These are phyloP conservation scores for Bruguiera parviflora DNA, from an alignment of 345 rosid species.

Conservation along the genomic window DNA sequence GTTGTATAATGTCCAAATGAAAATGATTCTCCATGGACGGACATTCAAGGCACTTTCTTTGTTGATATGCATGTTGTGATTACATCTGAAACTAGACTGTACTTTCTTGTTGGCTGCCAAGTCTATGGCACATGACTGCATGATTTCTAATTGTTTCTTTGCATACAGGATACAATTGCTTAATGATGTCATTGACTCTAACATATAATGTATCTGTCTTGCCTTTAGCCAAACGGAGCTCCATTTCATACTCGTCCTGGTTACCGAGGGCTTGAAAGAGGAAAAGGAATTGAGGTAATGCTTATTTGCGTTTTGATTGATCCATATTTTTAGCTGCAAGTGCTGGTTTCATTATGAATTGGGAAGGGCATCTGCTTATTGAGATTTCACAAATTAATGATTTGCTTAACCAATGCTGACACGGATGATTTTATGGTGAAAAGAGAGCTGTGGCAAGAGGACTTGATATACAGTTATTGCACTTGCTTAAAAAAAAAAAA, in stretches of 20 bases:
- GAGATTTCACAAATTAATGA: background rate
- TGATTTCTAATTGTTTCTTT: background rate
- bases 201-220: background rate
- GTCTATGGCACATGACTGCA: background rate
- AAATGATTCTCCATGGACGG: too few relatives aligned
- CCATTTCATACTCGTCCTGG: constrained; percentile 52
- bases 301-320: background rate
- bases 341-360: background rate
- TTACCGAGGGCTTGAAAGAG: constrained; percentile 75
- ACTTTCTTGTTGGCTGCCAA: too few relatives aligned
- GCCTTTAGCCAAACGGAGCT: constrained; percentile 59
- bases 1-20: too few relatives aligned
- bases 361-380: background rate
- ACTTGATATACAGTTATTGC: too few relatives aligned
- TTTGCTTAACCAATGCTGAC: background rate
- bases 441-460: too few relatives aligned
- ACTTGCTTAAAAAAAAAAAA: too few relatives aligned
- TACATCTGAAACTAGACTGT: too few relatives aligned
- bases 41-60: too few relatives aligned
- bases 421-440: too few relatives aligned
- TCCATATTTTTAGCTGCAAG: background rate
- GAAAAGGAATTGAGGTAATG: constrained; percentile 84
- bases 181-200: background rate
- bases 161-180: background rate
- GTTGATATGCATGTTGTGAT: too few relatives aligned